A percentile compares a stretch with the other conserved stretches of the same genome.
Evolutionary conservation across 2,329 filamentous ascomycete genomes (phyloP).

Genomic region (Beauveria varroae): DNA sequence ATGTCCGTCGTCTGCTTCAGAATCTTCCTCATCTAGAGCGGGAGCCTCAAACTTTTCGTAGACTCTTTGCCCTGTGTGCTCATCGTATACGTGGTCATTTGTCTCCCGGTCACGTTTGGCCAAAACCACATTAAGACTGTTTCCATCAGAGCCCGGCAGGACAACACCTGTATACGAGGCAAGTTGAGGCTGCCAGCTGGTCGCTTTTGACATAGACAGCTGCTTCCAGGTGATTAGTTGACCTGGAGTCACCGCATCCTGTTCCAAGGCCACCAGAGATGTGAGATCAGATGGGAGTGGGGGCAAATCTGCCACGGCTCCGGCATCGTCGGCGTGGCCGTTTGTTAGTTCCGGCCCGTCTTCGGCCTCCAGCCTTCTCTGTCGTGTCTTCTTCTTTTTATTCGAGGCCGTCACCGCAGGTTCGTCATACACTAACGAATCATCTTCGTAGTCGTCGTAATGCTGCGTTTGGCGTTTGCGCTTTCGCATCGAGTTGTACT

Average conservation of each 20-base stretch:
- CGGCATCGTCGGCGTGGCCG: conserved; percentile 23
- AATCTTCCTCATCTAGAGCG: conserved; percentile 48
- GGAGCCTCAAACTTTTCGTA: conserved; percentile 76
- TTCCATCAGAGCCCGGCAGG: conserved; percentile 42
- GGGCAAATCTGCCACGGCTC: conserved; percentile 51
- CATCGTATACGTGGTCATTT: conserved; percentile 54
- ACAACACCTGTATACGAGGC: conserved; percentile 59
- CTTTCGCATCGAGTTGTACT: conserved; percentile 34
- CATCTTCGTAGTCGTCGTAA: conserved; percentile 24
- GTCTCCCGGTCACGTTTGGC: conserved; percentile 60
- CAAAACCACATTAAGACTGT: conserved; percentile 53
- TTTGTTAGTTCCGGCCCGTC: background rate
- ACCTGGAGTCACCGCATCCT: conserved; percentile 43
- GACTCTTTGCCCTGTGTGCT: conserved; percentile 60
- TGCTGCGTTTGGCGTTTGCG: conserved; percentile 39
- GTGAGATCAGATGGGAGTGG: conserved; percentile 50
- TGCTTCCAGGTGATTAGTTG: conserved; percentile 65
- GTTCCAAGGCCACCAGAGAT: conserved; percentile 42
- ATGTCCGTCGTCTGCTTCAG: conserved; percentile 53
- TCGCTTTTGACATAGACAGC: conserved; percentile 51
- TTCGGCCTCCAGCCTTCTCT: conserved; percentile 21
- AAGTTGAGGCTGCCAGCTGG: conserved; percentile 59
- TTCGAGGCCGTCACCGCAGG: conserved; percentile 9
- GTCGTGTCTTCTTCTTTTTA: conserved; percentile 29
- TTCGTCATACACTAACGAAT: conserved; percentile 11